Conservation (phyloP, 805 yeast genomes). For the Suhomyces sp. region DNA sequence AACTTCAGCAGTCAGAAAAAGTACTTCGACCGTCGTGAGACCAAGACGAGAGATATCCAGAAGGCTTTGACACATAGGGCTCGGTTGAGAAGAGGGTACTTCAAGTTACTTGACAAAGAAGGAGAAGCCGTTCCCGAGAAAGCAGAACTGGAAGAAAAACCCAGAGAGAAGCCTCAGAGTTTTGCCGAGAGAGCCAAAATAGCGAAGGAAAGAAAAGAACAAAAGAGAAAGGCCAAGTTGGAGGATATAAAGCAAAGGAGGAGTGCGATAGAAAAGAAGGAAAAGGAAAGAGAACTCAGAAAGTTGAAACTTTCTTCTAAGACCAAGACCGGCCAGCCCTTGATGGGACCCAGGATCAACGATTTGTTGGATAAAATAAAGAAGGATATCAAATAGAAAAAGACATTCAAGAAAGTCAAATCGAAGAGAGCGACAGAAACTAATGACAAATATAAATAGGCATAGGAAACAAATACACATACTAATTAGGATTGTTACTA, state of each 20-base stretch:
- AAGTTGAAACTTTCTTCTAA: constrained; percentile 41
- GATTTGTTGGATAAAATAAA: constrained; percentile 72
- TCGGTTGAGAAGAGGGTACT: constrained; percentile 73
- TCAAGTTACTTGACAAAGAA: constrained; percentile 72
- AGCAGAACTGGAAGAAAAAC: constrained; percentile 10
- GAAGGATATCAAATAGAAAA: constrained; percentile 2
- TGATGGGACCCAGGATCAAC: constrained; percentile 85
- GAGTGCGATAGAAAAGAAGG: constrained; percentile 32
- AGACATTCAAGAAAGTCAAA: not conserved
- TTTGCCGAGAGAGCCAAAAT: constrained; percentile 46
- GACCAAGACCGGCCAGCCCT: constrained; percentile 81
- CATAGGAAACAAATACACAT: too few relatives aligned
- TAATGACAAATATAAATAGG: too few relatives aligned
- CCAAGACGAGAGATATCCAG: constrained; percentile 63
- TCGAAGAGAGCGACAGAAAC: too few relatives aligned
- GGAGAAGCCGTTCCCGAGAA: constrained; percentile 52
- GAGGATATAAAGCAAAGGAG: constrained; percentile 38
- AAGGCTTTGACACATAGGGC: constrained; percentile 76
- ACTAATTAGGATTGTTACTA: too few relatives aligned
- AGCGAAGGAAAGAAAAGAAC: constrained; percentile 47
- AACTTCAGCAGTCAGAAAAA: constrained; percentile 18
- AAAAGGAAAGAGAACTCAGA: constrained; percentile 42
- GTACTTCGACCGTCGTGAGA: constrained; percentile 35
- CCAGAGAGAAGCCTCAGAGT: constrained; percentile 26
- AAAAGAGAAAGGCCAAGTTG: constrained; percentile 37